These are phyloP conservation scores for Protomyces lactucae-debilis DNA, from an alignment of 1,139 yeast species.

Conservation along the genomic window DNA sequence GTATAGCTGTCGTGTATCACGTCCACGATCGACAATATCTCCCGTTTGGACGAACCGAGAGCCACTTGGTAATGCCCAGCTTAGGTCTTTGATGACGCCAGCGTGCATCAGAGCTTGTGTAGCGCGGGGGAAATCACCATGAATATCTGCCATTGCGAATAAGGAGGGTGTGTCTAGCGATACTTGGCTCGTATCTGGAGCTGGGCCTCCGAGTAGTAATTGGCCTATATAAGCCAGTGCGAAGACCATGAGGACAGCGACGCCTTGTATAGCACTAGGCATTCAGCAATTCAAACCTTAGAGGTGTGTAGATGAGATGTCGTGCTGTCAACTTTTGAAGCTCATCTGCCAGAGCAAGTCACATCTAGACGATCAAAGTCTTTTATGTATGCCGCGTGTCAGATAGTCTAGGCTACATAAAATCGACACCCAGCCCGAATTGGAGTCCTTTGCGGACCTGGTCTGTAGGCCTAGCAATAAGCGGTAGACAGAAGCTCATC, in stretches of 20 bases:
- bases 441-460: constrained; percentile 77
- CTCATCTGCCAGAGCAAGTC: too few species aligned
- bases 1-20: constrained; percentile 25
- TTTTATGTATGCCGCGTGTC: neutral
- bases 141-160: constrained; percentile 28
- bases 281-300: neutral
- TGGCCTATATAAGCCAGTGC: neutral
- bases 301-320: neutral
- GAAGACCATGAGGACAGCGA: neutral
- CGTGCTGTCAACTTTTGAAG: neutral
- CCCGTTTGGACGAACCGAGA: constrained; percentile 28
- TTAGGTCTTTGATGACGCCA: constrained; percentile 13
- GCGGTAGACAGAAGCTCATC: constrained; percentile 75
- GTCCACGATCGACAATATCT: constrained; percentile 29
- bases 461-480: constrained; percentile 62
- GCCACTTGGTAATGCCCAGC: constrained; percentile 21
- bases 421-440: constrained; percentile 89
- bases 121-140: constrained; percentile 28
- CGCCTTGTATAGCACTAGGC: neutral
- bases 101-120: constrained; percentile 18
- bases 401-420: constrained; percentile 28
- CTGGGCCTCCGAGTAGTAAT: neutral
- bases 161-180: constrained; percentile 2
- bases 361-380: too few species aligned
- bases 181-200: neutral